Evolutionary conservation across 2,329 filamentous ascomycete species (phyloP).

Genomic region (Aspergillus tamarii): DNA sequence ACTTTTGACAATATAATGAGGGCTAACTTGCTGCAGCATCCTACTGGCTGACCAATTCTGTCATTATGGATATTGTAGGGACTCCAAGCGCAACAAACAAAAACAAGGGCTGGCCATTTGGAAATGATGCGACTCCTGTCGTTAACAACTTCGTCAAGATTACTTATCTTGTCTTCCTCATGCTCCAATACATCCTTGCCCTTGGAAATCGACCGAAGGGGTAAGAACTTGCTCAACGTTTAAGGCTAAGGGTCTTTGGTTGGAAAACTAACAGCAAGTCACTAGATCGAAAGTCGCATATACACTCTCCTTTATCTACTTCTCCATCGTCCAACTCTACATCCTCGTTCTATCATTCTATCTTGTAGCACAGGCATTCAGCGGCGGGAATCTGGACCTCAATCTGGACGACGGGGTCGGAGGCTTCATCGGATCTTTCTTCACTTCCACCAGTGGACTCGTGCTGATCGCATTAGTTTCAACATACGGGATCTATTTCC

Average conservation of each 20-base stretch:
- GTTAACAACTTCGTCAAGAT: constrained; percentile 92
- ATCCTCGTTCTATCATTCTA: constrained; percentile 85
- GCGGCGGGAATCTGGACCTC: constrained; percentile 61
- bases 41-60: constrained; percentile 94
- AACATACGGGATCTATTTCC: constrained; percentile 95
- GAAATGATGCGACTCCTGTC: constrained; percentile 80
- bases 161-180: constrained; percentile 84
- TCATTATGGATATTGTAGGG: constrained; percentile 97
- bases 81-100: constrained; percentile 59
- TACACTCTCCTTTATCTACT: constrained; percentile 77
- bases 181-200: constrained; percentile 94
- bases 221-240: constrained; percentile 40
- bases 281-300: constrained; percentile 9
- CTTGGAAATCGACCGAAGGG: constrained; percentile 96
- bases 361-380: constrained; percentile 82
- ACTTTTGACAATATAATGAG: background rate
- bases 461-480: constrained; percentile 91
- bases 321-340: constrained; percentile 90
- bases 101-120: constrained; percentile 83
- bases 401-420: constrained; percentile 63
- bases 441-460: constrained; percentile 81
- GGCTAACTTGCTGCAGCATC: constrained; percentile 64
- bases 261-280: background rate
- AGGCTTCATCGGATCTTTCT: constrained; percentile 78
- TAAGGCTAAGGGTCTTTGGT: no score